Conservation (phyloP, 768 basidiomycete genomes). For the Lactifluus rugatus region DNA sequence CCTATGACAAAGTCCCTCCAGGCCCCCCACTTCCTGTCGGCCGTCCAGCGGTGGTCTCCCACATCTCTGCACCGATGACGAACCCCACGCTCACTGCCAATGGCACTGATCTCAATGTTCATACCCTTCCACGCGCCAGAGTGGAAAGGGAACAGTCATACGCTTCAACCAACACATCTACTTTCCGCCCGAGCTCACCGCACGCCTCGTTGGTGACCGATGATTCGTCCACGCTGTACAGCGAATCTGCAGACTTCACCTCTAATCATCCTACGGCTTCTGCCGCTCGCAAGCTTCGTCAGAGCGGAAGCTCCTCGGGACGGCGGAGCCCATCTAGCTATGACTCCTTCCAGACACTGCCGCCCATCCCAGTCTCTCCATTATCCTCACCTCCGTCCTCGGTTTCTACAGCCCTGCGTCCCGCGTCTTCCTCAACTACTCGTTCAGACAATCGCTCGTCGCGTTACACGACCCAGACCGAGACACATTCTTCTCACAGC, state of each 20-base stretch:
- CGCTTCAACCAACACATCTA: conserved; percentile 28
- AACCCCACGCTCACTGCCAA: conserved; percentile 67
- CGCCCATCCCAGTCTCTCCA: conserved; percentile 26
- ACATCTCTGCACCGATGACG: conserved; percentile 74
- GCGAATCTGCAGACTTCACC: conserved; percentile 35
- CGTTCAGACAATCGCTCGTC: conserved; percentile 55
- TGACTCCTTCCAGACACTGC: conserved; percentile 43
- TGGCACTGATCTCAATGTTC: conserved; percentile 65
- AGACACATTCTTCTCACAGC: conserved; percentile 47
- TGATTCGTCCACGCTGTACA: conserved; percentile 52
- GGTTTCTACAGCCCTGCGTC: conserved; percentile 23
- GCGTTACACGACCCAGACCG: conserved; percentile 49
- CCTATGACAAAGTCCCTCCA: conserved; percentile 59
- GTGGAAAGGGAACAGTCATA: conserved; percentile 48
- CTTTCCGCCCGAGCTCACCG: conserved; percentile 40
- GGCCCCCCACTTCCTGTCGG: conserved; percentile 50
- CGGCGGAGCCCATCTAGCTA: conserved; percentile 39
- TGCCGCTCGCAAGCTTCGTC: conserved; percentile 36
- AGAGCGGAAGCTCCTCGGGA: conserved; percentile 39
- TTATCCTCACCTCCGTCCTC: conserved; percentile 14
- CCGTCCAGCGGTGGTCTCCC: conserved; percentile 22
- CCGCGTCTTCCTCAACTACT: conserved; percentile 28
- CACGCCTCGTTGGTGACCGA: conserved; percentile 41
- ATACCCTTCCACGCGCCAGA: conserved; percentile 40
- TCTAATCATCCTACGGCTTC: conserved; percentile 26